Percentiles rank a stretch among this genome's conserved stretches.
These are phyloP conservation scores for Thalassiosira profunda DNA, from an alignment of 108 stramenopile species.

Conservation along the genomic window DNA sequence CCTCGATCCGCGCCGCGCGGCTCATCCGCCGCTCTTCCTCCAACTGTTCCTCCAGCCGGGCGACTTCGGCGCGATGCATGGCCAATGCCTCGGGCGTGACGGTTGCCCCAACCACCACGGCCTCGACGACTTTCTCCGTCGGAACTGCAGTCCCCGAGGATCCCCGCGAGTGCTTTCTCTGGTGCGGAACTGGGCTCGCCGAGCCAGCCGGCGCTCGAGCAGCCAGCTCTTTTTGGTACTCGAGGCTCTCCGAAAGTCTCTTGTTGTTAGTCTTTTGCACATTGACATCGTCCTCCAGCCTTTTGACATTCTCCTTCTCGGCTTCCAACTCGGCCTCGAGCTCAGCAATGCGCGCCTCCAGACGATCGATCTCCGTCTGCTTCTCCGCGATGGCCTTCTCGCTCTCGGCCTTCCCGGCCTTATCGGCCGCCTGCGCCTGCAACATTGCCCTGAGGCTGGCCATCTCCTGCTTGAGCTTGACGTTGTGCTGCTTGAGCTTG, in stretches of 20 bases:
- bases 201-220: conserved; percentile 18
- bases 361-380: conserved; percentile 66
- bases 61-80: conserved; percentile 68
- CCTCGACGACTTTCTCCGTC: conserved; percentile 41
- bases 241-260: conserved; percentile 35
- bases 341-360: conserved; percentile 80
- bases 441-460: conserved; percentile 92
- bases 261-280: conserved; percentile 47
- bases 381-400: conserved; percentile 63
- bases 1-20: conserved; percentile 79
- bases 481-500: conserved; percentile 87
- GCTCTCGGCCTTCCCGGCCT: conserved; percentile 62
- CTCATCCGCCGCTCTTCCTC: conserved; percentile 75
- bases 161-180: conserved; percentile 10
- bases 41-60: conserved; percentile 75
- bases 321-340: conserved; percentile 72
- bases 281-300: conserved; percentile 69
- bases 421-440: conserved; percentile 82
- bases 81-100: conserved; percentile 77
- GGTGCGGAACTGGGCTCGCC: conserved; percentile 12
- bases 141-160: conserved; percentile 4
- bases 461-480: conserved; percentile 92
- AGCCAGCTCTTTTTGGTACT: conserved; percentile 40
- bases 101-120: conserved; percentile 58
- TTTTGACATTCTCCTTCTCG: conserved; percentile 73